These are phyloP conservation scores for Sonneratia caseolaris DNA, from an alignment of 345 rosid species.

Conservation along the genomic window DNA sequence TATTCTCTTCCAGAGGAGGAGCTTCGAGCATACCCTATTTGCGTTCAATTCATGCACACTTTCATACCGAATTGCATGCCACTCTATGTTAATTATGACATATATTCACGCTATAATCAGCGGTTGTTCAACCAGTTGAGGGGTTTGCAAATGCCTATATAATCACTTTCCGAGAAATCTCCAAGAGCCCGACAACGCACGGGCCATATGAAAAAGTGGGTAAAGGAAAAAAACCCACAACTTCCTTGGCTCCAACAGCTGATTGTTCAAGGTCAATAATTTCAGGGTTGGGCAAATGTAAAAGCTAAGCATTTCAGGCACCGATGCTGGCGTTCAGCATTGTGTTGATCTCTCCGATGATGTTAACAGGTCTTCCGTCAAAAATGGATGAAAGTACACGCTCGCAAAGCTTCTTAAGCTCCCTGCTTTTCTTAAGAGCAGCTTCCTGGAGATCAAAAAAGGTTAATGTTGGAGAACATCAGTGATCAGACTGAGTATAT, in stretches of 20 bases:
- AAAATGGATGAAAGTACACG: slow-evolving; percentile 77
- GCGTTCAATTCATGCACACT: no score
- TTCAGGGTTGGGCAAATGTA: background rate
- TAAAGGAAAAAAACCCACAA: no score
- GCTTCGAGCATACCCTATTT: no score
- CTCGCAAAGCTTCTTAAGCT: slow-evolving; percentile 81
- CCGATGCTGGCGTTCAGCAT: slow-evolving; percentile 58
- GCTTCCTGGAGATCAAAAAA: slow-evolving; percentile 49
- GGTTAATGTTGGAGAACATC: background rate
- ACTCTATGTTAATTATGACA: no score
- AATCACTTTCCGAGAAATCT: background rate
- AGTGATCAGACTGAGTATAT: background rate
- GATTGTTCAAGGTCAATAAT: background rate
- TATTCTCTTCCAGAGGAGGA: no score
- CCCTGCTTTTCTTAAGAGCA: slow-evolving; percentile 68
- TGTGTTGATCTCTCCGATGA: slow-evolving; percentile 91
- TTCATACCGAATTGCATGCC: no score
- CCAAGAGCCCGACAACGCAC: background rate
- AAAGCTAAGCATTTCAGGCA: slow-evolving; percentile 17
- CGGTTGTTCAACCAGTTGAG: background rate
- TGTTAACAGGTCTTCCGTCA: slow-evolving; percentile 93
- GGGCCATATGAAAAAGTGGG: background rate
- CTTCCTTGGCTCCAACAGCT: background rate
- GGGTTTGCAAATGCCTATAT: no score
- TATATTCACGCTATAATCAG: background rate